Evolutionary conservation across 2,329 filamentous ascomycete species (phyloP), one percentile per base, ranked within the genome.

Genomic region (Lachnellula hyalina): DNA sequence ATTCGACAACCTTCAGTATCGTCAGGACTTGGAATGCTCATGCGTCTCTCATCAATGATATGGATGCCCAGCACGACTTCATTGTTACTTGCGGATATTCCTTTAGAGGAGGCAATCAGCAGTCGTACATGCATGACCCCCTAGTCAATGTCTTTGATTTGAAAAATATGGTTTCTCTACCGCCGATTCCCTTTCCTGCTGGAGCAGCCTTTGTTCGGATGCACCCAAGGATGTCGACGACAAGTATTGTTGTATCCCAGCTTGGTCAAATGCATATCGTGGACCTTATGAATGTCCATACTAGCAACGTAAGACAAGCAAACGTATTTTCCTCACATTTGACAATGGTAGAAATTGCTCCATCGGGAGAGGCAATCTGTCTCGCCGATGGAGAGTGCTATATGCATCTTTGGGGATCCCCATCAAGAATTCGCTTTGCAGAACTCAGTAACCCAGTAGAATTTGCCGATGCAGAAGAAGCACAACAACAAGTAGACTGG

Each of bases 131-230:
- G 75, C 82, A 95, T 35, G 94, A 99, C 67, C 90, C 91, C 0
- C 85, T 97, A 55, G 90, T 96, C 56, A 96, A 96, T 64, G 91
- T 97, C 35, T 97, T 96, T 67, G 93, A 97, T 67, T 79, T 99
- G 47, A 96, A 96, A 73, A 94, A 90, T 46, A 82, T 96, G 75
- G 82, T 84, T 17, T 90, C 91, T 21, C 83, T 96, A 68, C 87
- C 90, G 4, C 94, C 94, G 0, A 93, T 99, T 42, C 90, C 94
- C 0, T 99, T 87, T 63, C 93, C 94, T 54, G 87, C 91, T 2
- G 91, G 94, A 9, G 94, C 93, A 38, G 93, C 94, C 36, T 96
- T 91, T 74, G 92, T 96, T 42, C 86, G 94, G 55, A 94, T 99
- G 88, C 94, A 99, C 70, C 94, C 95, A 1, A 87, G 91, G 65